Evolutionary conservation across 1,284 basidiomycete species (phyloP).

Genomic region (Cutaneotrichosporon cutaneum): DNA sequence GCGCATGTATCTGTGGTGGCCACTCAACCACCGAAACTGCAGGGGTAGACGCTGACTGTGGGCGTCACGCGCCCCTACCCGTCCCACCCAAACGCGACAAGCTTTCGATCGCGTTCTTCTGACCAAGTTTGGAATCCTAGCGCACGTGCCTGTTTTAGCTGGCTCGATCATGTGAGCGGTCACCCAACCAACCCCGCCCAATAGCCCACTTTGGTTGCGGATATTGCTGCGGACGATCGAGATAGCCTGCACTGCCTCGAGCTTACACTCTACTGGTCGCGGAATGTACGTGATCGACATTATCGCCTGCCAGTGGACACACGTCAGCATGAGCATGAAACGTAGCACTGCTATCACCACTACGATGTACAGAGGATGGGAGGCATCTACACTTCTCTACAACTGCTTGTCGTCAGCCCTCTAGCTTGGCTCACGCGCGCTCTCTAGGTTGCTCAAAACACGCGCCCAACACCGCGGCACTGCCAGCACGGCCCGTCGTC

Average conservation of each 20-base stretch:
- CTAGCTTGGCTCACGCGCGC: neutral
- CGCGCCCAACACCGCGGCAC: slow-evolving; percentile 43
- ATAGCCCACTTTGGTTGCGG: neutral
- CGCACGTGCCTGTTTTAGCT: neutral
- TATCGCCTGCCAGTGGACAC: neutral
- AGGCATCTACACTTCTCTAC: neutral
- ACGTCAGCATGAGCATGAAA: too few relatives aligned
- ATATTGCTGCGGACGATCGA: neutral
- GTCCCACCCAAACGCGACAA: neutral
- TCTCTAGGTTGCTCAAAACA: slow-evolving; percentile 24
- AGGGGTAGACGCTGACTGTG: neutral
- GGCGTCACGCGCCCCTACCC: too few relatives aligned
- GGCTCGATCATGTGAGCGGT: neutral
- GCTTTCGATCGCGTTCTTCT: neutral
- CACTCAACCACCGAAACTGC: slow-evolving; percentile 1
- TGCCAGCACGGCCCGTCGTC: slow-evolving; percentile 40
- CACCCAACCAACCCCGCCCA: too few relatives aligned
- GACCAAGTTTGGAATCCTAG: neutral
- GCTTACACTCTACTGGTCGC: neutral
- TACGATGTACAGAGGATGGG: neutral
- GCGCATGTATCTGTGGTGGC: neutral
- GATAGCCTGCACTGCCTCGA: neutral
- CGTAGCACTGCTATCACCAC: neutral
- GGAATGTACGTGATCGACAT: neutral
- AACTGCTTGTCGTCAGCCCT: neutral